Conservation (phyloP, 2,329 filamentous ascomycete species). For the Penicillium olsonii region DNA sequence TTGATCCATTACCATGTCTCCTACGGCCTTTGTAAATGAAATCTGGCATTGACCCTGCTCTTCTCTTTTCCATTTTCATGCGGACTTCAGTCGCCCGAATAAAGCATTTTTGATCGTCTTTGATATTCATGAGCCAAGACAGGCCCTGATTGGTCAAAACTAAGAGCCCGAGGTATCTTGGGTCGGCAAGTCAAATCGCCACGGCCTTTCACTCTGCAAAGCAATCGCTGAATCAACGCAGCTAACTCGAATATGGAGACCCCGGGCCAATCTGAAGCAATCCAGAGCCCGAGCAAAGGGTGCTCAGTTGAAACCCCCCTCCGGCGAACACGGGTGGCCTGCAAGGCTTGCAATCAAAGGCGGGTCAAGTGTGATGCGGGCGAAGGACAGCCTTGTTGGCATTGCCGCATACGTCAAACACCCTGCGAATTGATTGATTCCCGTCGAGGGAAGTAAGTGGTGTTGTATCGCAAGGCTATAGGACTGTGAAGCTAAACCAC, state of each 20-base stretch:
- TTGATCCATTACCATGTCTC: not conserved
- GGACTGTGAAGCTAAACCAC: not conserved
- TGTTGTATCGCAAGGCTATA: not conserved
- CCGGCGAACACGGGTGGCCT: slow-evolving; percentile 20
- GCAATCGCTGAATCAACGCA: not conserved
- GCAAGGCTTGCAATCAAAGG: slow-evolving; percentile 26
- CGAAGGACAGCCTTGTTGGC: slow-evolving; percentile 24
- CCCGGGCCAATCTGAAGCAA: not conserved
- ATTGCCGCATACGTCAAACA: slow-evolving; percentile 20
- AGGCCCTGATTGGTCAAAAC: not conserved
- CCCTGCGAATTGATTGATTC: slow-evolving; percentile 27
- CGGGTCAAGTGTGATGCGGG: slow-evolving; percentile 29
- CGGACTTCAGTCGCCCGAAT: no score
- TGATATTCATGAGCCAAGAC: not conserved
- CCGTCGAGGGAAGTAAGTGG: slow-evolving; percentile 24
- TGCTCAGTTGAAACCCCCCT: not conserved
- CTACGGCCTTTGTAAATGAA: not conserved
- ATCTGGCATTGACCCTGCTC: no score
- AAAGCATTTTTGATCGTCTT: no score
- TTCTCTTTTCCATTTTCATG: no score
- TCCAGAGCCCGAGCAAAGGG: not conserved
- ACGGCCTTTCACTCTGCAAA: not conserved
- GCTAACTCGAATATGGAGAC: not conserved
- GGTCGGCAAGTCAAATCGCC: not conserved
- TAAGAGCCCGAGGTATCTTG: not conserved